A percentile compares a stretch with the other conserved stretches of the same genome.
phyloP scores from a whole-genome alignment of 2,329 filamentous ascomycete species.

The Alternaria infectoria region DNA sequence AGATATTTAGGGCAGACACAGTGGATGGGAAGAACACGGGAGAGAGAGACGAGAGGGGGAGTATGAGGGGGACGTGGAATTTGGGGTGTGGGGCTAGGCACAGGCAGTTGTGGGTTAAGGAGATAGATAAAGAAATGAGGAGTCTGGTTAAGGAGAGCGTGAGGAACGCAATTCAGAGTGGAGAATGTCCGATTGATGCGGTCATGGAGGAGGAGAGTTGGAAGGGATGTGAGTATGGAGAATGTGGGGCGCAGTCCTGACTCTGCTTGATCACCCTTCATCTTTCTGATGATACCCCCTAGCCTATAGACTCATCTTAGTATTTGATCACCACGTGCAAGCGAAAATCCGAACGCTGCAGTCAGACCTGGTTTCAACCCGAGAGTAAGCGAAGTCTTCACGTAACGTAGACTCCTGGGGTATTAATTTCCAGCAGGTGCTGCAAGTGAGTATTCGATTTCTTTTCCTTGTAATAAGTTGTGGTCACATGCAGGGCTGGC shows the following conservation, averaged over 20 bases:
- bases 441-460: background rate
- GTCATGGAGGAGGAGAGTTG: constrained; percentile 8
- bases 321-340: background rate
- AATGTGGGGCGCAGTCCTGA: constrained; percentile 23
- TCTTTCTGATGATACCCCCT: background rate
- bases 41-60: background rate
- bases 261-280: background rate
- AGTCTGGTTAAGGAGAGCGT: constrained; percentile 1
- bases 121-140: background rate
- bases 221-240: constrained; percentile 15
- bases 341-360: background rate
- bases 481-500: background rate
- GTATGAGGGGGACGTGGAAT: constrained; percentile 19
- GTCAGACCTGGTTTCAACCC: background rate
- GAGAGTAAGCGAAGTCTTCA: background rate
- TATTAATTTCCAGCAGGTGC: background rate
- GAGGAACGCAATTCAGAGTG: background rate
- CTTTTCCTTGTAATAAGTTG: background rate
- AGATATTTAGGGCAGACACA: constrained; percentile 21
- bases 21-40: background rate
- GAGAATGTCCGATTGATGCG: constrained; percentile 11
- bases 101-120: constrained; percentile 11
- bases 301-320: background rate
- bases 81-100: constrained; percentile 18
- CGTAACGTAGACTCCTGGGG: background rate